A percentile compares a stretch with the other conserved stretches of the same genome.
Evolutionary conservation across 441 rosid genomes (phyloP).

Genomic region (Erodium trifolium): DNA sequence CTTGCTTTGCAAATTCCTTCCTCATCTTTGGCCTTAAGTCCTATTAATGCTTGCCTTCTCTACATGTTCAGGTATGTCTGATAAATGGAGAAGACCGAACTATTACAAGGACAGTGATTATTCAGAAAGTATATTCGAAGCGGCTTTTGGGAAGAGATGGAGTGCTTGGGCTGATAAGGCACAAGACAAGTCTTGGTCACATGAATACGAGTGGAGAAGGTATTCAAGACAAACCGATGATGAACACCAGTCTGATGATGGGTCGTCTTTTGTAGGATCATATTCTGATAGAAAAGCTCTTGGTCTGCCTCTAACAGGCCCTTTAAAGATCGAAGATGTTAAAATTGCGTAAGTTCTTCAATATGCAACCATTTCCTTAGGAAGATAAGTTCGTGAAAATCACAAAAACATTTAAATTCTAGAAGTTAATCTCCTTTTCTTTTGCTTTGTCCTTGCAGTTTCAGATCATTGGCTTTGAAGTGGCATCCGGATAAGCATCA

Average conservation of each 20-base stretch:
- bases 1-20: too few species aligned
- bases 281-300: slow-evolving; percentile 43
- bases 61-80: slow-evolving; percentile 29
- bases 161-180: slow-evolving; percentile 35
- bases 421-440: neutral
- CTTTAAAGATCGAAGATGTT: slow-evolving; percentile 50
- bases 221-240: slow-evolving; percentile 21
- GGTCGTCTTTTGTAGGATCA: slow-evolving; percentile 33
- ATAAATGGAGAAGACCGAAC: slow-evolving; percentile 27
- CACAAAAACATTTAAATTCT: too few species aligned
- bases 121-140: slow-evolving; percentile 37
- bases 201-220: slow-evolving; percentile 48
- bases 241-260: slow-evolving; percentile 31
- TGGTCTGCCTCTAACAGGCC: slow-evolving; percentile 47
- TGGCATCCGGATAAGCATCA: slow-evolving; percentile 96
- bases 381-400: neutral
- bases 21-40: too few species aligned
- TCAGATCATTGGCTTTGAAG: slow-evolving; percentile 56
- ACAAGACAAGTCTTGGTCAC: slow-evolving; percentile 22
- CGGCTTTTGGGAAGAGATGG: slow-evolving; percentile 43
- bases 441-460: slow-evolving; percentile 33
- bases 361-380: neutral
- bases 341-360: slow-evolving; percentile 46
- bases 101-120: slow-evolving; percentile 33
- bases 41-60: neutral